Conservation (phyloP, 2,329 filamentous ascomycete species). For the Cladosporium sp. region DNA sequence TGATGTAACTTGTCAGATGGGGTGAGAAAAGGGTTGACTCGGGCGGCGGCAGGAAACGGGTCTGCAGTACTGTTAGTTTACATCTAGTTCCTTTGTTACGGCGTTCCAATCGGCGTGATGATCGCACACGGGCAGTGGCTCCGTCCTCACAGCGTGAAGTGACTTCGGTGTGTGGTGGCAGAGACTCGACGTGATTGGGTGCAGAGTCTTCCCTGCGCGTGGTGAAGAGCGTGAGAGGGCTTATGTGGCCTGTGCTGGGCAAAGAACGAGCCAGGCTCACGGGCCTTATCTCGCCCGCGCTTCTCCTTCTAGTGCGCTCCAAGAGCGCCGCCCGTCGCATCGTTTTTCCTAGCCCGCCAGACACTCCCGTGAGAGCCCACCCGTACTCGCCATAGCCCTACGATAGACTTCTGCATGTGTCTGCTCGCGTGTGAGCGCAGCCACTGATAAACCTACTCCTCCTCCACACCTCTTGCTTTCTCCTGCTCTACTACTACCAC, state of each 20-base stretch:
- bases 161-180: too few relatives aligned
- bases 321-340: slow-evolving; percentile 5
- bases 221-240: neutral
- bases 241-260: neutral
- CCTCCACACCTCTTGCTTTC: neutral
- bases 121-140: neutral
- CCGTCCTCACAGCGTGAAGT: neutral
- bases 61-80: too few relatives aligned
- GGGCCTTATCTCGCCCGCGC: neutral
- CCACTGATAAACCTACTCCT: slow-evolving; percentile 4
- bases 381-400: neutral
- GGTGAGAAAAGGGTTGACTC: neutral
- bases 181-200: too few relatives aligned
- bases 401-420: neutral
- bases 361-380: neutral
- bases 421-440: neutral
- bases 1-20: neutral
- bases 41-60: neutral
- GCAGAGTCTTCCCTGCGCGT: neutral
- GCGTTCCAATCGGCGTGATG: neutral
- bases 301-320: slow-evolving; percentile 9
- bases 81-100: neutral
- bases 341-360: slow-evolving; percentile 3
- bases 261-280: neutral
- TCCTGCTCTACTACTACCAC: neutral